Evolutionary conservation across 2,329 filamentous ascomycete genomes (phyloP).

Genomic region (Penicillium sclerotiorum): DNA sequence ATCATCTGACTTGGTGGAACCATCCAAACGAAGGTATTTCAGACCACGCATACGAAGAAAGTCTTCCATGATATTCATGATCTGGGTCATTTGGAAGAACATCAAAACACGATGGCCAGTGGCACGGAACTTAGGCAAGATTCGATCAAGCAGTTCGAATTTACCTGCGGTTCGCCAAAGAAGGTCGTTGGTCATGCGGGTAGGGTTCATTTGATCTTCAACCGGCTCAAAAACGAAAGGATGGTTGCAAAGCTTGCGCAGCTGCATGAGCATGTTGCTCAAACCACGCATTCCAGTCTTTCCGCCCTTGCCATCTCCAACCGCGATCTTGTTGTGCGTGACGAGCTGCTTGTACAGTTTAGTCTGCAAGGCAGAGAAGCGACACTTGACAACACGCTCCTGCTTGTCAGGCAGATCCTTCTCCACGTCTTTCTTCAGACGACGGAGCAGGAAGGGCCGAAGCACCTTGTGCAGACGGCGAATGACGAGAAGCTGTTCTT

Average conservation of each 20-base stretch:
- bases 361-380: slow-evolving; percentile 90
- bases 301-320: slow-evolving; percentile 92
- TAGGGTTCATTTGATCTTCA: slow-evolving; percentile 96
- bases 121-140: slow-evolving; percentile 88
- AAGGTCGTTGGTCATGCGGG: slow-evolving; percentile 83
- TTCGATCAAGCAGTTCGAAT: slow-evolving; percentile 90
- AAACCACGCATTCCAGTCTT: slow-evolving; percentile 92
- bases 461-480: slow-evolving; percentile 97
- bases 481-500: slow-evolving; percentile 98
- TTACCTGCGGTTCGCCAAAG: slow-evolving; percentile 96
- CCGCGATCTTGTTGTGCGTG: slow-evolving; percentile 89
- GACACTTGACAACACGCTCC: slow-evolving; percentile 98
- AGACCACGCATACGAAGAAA: slow-evolving; percentile 83
- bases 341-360: slow-evolving; percentile 98
- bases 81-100: slow-evolving; percentile 99
- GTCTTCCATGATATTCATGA: slow-evolving; percentile 99
- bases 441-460: slow-evolving; percentile 92
- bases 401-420: slow-evolving; percentile 99
- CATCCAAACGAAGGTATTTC: slow-evolving; percentile 88
- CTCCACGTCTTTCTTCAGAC: slow-evolving; percentile 99
- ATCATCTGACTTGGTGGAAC: slow-evolving; percentile 96
- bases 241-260: slow-evolving; percentile 98
- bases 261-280: slow-evolving; percentile 99
- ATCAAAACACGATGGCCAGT: slow-evolving; percentile 95
- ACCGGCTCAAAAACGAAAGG: slow-evolving; percentile 98